Percentiles rank a stretch among this genome's conserved stretches.
Conservation (phyloP, 495 filamentous ascomycete species). For the Aspergillus campestris region DNA sequence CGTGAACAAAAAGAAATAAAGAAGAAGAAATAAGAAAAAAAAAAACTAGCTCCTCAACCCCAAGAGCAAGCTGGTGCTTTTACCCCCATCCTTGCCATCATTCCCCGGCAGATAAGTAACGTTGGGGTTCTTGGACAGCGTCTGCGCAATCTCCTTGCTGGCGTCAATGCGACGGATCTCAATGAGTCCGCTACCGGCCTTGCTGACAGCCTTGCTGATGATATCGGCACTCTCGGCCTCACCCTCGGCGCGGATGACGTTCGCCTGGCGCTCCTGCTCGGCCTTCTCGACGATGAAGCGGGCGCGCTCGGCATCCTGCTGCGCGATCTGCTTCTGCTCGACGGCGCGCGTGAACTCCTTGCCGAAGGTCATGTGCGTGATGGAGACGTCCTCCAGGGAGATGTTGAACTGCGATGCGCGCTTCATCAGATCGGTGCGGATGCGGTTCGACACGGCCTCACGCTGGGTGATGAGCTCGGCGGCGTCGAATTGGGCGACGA, state of each 20-base stretch:
- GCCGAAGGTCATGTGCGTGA: conserved; percentile 99
- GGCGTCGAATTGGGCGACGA: conserved; percentile 98
- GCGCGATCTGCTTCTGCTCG: conserved; percentile 99
- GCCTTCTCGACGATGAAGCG: conserved; percentile 98
- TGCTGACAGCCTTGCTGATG: conserved; percentile 84
- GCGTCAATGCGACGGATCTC: conserved; percentile 96
- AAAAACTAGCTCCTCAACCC: conserved; percentile 43
- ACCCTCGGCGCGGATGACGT: conserved; percentile 95
- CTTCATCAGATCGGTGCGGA: conserved; percentile 89
- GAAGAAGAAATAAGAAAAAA: conserved; percentile 3
- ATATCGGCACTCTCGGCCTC: conserved; percentile 95
- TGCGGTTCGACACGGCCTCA: conserved; percentile 90
- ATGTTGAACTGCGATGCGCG: conserved; percentile 99
- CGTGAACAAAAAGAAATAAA: conserved; percentile 21
- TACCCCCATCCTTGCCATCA: conserved; percentile 56
- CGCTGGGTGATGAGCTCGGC: conserved; percentile 99
- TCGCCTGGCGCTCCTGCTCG: conserved; percentile 97
- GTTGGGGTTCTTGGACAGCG: conserved; percentile 83
- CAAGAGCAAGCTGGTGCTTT: conserved; percentile 50
- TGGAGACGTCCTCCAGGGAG: conserved; percentile 94
- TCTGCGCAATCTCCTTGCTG: conserved; percentile 90
- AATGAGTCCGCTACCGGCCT: conserved; percentile 85
- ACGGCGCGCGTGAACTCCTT: conserved; percentile 98
- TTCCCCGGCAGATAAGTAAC: conserved; percentile 88
- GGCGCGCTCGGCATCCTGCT: conserved; percentile 96